Evolutionary conservation across 805 yeast genomes (phyloP).

Genomic region (Lachancea sp.): DNA sequence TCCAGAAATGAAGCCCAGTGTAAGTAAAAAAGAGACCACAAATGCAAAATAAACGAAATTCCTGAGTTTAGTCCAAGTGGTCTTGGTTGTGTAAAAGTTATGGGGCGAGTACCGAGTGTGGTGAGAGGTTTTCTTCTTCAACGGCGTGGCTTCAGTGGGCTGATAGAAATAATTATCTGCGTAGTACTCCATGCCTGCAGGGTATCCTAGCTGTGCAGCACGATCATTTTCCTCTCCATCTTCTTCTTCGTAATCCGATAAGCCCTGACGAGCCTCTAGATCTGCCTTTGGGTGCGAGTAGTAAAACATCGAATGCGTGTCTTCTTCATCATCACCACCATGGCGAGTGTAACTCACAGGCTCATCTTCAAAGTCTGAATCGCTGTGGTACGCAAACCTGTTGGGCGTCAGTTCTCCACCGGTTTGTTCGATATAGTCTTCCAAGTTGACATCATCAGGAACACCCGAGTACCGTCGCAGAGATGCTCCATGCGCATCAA

Average conservation of each 20-base stretch:
- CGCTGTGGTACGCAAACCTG: conserved; percentile 6
- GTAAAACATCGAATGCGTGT: conserved; percentile 31
- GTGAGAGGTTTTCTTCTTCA: conserved; percentile 6
- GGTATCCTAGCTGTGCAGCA: conserved; percentile 9
- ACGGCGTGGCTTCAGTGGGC: conserved; percentile 10
- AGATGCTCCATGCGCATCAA: conserved; percentile 66
- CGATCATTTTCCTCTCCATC: conserved; percentile 10
- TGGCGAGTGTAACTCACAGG: conserved; percentile 5
- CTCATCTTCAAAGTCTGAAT: conserved; percentile 7
- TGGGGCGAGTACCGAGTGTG: conserved; percentile 41
- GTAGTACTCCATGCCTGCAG: conserved; percentile 5
- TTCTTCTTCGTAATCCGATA: conserved; percentile 31
- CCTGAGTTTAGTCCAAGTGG: conserved; percentile 30
- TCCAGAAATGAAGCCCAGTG: conserved; percentile 75
- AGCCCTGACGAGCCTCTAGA: conserved; percentile 26
- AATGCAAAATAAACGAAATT: conserved; percentile 33
- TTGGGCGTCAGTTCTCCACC: conserved; percentile 29
- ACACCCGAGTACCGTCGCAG: conserved; percentile 68
- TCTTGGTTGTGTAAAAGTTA: conserved; percentile 36
- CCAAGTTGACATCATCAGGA: conserved; percentile 50
- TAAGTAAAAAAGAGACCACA: conserved; percentile 42
- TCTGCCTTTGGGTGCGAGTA: conserved; percentile 23
- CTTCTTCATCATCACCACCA: conserved; percentile 18
- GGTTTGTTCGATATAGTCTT: conserved; percentile 39
- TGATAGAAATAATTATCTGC: conserved; percentile 5